Percentiles rank a stretch among this genome's conserved stretches.
Evolutionary conservation across 2,329 filamentous ascomycete genomes (phyloP).

Genomic region (Cercospora zeina): DNA sequence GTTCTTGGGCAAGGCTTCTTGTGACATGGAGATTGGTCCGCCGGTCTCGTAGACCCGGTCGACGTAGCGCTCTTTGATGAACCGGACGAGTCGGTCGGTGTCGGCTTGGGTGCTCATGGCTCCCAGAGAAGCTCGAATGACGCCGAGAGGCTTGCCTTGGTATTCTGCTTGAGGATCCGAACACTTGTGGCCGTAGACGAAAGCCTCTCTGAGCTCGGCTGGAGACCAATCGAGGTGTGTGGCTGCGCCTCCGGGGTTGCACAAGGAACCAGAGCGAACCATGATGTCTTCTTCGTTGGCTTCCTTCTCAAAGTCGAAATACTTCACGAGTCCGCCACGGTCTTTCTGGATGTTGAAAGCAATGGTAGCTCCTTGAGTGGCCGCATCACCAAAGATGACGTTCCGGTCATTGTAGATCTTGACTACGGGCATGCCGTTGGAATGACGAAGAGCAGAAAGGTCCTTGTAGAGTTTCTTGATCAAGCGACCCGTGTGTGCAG

Average conservation of each 20-base stretch:
- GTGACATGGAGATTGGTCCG: slow-evolving; percentile 22
- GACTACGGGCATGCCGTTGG: slow-evolving; percentile 66
- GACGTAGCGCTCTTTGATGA: slow-evolving; percentile 31
- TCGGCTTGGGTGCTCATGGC: slow-evolving; percentile 81
- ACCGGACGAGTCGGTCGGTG: slow-evolving; percentile 64
- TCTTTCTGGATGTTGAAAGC: slow-evolving; percentile 77
- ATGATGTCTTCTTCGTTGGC: slow-evolving; percentile 75
- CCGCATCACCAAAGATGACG: slow-evolving; percentile 47
- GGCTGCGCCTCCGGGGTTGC: slow-evolving; percentile 84
- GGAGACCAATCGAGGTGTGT: slow-evolving; percentile 67
- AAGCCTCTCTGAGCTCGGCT: slow-evolving; percentile 78
- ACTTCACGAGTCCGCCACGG: slow-evolving; percentile 70
- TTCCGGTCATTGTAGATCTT: slow-evolving; percentile 57
- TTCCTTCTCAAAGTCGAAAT: slow-evolving; percentile 81
- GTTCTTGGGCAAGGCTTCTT: slow-evolving; percentile 17
- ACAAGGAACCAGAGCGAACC: slow-evolving; percentile 80
- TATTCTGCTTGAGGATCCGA: slow-evolving; percentile 78
- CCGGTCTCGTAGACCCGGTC: slow-evolving; percentile 22
- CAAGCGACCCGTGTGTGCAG: slow-evolving; percentile 69
- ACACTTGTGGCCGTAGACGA: slow-evolving; percentile 78
- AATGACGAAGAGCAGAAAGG: slow-evolving; percentile 63
- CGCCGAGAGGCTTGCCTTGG: slow-evolving; percentile 80
- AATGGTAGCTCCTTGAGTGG: slow-evolving; percentile 68
- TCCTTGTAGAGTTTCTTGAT: slow-evolving; percentile 59
- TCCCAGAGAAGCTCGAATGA: slow-evolving; percentile 79